Evolutionary conservation across 768 basidiomycete genomes (phyloP).

Genomic region (Hortiboletus flavorubellus): DNA sequence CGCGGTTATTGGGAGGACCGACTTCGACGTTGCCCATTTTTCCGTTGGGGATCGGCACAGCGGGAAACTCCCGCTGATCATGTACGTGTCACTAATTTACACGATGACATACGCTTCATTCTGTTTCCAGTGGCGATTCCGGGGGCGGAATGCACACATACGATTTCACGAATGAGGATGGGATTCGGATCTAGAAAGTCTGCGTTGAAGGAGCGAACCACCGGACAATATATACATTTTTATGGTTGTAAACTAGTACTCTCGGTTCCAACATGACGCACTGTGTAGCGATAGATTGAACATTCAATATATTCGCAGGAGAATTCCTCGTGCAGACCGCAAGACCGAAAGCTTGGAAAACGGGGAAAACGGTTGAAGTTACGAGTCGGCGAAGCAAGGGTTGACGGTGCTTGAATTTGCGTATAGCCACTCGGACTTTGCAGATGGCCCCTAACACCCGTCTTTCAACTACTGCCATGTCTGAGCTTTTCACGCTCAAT

Average conservation of each 20-base stretch:
- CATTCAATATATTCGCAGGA: too few species aligned
- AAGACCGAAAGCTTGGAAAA: too few species aligned
- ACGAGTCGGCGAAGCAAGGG: too few species aligned
- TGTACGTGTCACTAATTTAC: slow-evolving; percentile 43
- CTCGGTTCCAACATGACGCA: background rate
- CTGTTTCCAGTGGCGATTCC: slow-evolving; percentile 42
- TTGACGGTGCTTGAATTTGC: too few species aligned
- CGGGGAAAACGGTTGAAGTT: too few species aligned
- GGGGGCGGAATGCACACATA: slow-evolving; percentile 49
- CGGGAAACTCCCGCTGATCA: slow-evolving; percentile 54
- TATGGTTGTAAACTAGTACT: slow-evolving; percentile 9
- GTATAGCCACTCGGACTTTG: too few species aligned
- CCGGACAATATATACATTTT: background rate
- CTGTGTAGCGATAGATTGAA: background rate
- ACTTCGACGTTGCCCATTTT: slow-evolving; percentile 58
- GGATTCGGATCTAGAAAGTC: slow-evolving; percentile 14
- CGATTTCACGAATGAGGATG: slow-evolving; percentile 29
- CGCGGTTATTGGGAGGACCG: slow-evolving; percentile 46
- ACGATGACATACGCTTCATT: slow-evolving; percentile 19
- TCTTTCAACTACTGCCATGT: too few species aligned
- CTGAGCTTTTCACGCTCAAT: too few species aligned
- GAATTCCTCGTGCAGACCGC: too few species aligned
- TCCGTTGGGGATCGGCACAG: slow-evolving; percentile 51
- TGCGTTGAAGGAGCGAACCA: background rate
- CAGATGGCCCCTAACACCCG: too few species aligned